Evolutionary conservation across 495 filamentous ascomycete species (phyloP), one percentile per base, ranked within the genome.

Genomic region (Lepraria neglecta): DNA sequence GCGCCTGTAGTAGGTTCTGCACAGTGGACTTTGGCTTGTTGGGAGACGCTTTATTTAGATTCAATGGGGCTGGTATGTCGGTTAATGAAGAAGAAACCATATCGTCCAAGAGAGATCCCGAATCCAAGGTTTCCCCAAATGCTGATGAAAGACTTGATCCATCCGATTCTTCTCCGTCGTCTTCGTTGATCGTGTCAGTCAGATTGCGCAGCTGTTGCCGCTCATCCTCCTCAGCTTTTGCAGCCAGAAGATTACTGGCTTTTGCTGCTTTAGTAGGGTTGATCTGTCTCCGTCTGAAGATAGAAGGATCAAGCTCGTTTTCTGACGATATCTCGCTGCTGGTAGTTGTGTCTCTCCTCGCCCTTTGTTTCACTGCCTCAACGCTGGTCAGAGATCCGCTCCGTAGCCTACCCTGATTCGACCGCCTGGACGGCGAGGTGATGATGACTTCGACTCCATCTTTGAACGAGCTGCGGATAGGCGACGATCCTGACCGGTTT

Each of bases 281-380:
- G 57, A 85, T 76, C 50, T 79, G 85, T 64, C 72, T 83, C 67
- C 74, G 78, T 73, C 73, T 87, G 76, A 85, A 87, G 5, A 80
- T 76, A 12, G 84, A 84, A 1, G 84, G 75, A 45, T 91, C 89
- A 44, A 91, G 77, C 62, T 94, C 91, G 67, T 92, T 92, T 64
- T 95, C 91, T 0, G 91, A 95, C 1, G 90, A 95, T 63, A 97
- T 81, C 56, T 97, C 91, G 71, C 90, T 95, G 71, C 91, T 95
- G 2, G 91, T 95, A 10, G 89, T 86, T 0, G 91, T 97, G 70
- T 95, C 91, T 63, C 90, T 77, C 53, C 91, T 81, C 3, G 86
- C 82, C 4, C 90, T 79, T 70, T 87, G 85, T 71, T 89, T 90
- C 14, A 87, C 79, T 11, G 81, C 81, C 65, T 91, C 87, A 17